Evolutionary conservation across 2,329 filamentous ascomycete species (phyloP).

Genomic region (Sordariomycetes sp.): DNA sequence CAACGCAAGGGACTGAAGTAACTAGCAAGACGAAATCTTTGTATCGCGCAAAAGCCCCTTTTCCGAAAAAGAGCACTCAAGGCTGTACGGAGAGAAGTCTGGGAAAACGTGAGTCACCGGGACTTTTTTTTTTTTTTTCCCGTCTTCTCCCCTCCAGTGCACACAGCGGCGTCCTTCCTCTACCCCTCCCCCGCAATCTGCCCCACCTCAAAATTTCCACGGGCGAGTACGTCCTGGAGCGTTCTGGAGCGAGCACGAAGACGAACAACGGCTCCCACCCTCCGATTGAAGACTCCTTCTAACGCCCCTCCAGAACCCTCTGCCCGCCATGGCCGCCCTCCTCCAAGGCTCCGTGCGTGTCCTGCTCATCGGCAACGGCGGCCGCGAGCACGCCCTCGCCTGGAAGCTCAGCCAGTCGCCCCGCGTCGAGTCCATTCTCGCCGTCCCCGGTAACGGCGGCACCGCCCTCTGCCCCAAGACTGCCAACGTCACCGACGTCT

Average conservation of each 20-base stretch:
- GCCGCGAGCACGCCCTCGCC: constrained; percentile 84
- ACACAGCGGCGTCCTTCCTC: neutral
- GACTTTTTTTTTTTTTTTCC: neutral
- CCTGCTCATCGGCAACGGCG: constrained; percentile 85
- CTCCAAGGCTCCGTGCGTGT: constrained; percentile 31
- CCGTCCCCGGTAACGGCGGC: constrained; percentile 73
- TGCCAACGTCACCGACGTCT: constrained; percentile 56
- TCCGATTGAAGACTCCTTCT: neutral
- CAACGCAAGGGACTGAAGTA: neutral
- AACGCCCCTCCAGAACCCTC: neutral
- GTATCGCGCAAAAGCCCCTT: neutral
- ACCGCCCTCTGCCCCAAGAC: constrained; percentile 60
- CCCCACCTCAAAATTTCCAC: neutral
- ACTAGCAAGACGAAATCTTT: neutral
- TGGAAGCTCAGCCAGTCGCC: constrained; percentile 86
- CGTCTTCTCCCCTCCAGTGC: neutral
- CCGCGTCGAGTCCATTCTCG: constrained; percentile 61
- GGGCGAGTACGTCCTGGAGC: neutral
- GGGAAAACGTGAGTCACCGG: neutral
- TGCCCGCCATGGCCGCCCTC: constrained; percentile 3
- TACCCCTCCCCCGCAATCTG: neutral
- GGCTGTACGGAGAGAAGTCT: neutral
- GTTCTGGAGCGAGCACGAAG: neutral
- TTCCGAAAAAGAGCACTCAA: neutral
- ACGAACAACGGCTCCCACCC: neutral